Base-by-base conservation (phyloP, 2,329 filamentous ascomycete genomes). In the Metarhizium anisopliae region DNA sequence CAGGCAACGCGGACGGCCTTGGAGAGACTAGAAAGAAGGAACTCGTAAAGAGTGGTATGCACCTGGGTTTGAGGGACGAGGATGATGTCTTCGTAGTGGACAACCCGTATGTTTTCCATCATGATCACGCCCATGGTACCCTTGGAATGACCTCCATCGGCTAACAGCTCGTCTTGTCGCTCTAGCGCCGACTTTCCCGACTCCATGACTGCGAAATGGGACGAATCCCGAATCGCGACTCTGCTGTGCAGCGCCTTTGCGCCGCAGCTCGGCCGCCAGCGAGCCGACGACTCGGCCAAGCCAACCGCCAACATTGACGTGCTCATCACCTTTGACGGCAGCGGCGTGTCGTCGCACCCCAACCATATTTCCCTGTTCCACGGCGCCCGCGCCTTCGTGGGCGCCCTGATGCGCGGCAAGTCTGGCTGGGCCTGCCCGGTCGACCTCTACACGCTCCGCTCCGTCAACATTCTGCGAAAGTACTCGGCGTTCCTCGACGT, bases 281-380 rank as follows among this genome's bases (percentile, higher is more conserved):
- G 59, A 56, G 61, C 69, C 45, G 59, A 66, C 55, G 66, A 68
- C 59, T 49, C 64, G 20, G 61, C 68, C 25, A 65, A 68, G 7
- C 74, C 78, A 10, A 72, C 71, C 1, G 74, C 78, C 52, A 78
- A 75, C 53, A 90, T 95, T 66, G 90, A 96, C 71, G 81, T 87
- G 32, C 80, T 99, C 62, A 77, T 99, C 61, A 99, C 94, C 35
- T 99, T 99, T 68, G 94, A 99, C 74, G 68, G 72, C n/a, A 61
- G 73, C 51, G 94, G 94, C 57, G 79, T 99, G 51, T 96, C 90
- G 57, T 82, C 83, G 47, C 94, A 99, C 72, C 90, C 91, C 25
- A 99, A 99, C 76, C 94, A 99, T 74, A 87, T 89, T 60, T 91
- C 91, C 6, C 82, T 97, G 8, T 91, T 91, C 74, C 80, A 89